Conservation (phyloP, 805 yeast genomes). For the Lipomyces sp. region DNA sequence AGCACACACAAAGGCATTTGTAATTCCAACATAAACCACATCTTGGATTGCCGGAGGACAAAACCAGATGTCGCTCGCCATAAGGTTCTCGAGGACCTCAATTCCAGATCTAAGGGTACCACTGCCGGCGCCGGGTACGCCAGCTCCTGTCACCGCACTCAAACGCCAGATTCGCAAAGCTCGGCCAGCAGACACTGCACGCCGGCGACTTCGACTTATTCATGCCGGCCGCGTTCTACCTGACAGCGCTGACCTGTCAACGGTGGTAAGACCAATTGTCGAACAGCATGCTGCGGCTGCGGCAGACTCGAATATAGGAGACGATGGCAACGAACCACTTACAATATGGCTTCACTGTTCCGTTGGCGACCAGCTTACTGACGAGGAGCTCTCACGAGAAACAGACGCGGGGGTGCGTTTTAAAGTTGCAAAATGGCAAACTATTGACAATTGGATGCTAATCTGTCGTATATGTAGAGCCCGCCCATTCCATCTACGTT, state of each 20-base stretch:
- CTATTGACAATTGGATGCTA: neutral
- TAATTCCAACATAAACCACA: neutral
- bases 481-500: conserved; percentile 58
- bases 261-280: conserved; percentile 51
- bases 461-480: conserved; percentile 36
- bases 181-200: conserved; percentile 46
- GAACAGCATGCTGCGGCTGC: conserved; percentile 13
- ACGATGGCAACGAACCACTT: conserved; percentile 30
- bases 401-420: conserved; percentile 54
- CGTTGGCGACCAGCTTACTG: conserved; percentile 66
- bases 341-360: conserved; percentile 77
- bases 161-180: conserved; percentile 52
- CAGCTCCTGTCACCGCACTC: conserved; percentile 49
- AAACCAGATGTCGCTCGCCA: conserved; percentile 37
- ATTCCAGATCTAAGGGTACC: conserved; percentile 52
- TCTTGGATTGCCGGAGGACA: no score
- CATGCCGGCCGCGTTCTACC: conserved; percentile 70
- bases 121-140: conserved; percentile 42
- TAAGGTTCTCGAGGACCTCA: conserved; percentile 55
- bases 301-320: conserved; percentile 30
- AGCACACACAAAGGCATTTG: no score
- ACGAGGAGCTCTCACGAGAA: conserved; percentile 63
- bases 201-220: conserved; percentile 64
- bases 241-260: conserved; percentile 59
- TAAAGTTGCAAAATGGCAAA: no score